Evolutionary conservation across 495 filamentous ascomycete species (phyloP), one percentile per base, ranked within the genome.

Genomic region (Diplogelasinospora grovesii): DNA sequence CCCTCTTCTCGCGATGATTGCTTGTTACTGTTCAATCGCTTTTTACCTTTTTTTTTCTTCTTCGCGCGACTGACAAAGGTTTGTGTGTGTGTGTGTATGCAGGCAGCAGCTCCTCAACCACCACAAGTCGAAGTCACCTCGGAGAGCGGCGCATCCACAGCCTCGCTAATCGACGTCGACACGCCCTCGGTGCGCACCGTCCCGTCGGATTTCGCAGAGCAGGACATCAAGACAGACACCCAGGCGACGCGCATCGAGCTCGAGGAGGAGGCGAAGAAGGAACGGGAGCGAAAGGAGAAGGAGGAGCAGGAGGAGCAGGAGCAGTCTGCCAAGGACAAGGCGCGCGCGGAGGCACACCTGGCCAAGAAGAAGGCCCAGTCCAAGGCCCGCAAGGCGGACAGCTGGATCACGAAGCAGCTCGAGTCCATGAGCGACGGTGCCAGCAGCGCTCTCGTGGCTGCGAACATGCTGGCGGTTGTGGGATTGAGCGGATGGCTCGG

Each of bases 91-190:
- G n/a, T n/a, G n/a, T n/a, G n/a, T n/a, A n/a, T n/a, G 8, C 43
- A 74, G 70, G 69, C 69, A 74, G 83, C 60, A 60, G 83, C 60
- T 72, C 85, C 50, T 68, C 85, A 71, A 47, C 65, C 78, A 5
- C 78, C 81, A 4, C 61, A 79, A 53, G 50, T 90, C 49, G 70
- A 79, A 50, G 65, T 72, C 45, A n/a, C n/a, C n/a, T 71, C 71
- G 42, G 74, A 81, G 52, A 67, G 68, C 22, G 68, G 71, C 43
- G 74, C 75, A 45, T 57, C 65, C 6, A 60, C 65, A 10, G 61
- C 73, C 8, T 85, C 78, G 22, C 73, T 90, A 30, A 67, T 89
- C 56, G 85, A 90, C 59, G 83, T 89, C 47, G 84, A 89, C 66
- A 68, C 71, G 2, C 81, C 82, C 9, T 81, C 85, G 36, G 71